These are phyloP conservation scores for Carex scoparia DNA, from an alignment of 176 grass and related monocot genomes.

Conservation along the genomic window DNA sequence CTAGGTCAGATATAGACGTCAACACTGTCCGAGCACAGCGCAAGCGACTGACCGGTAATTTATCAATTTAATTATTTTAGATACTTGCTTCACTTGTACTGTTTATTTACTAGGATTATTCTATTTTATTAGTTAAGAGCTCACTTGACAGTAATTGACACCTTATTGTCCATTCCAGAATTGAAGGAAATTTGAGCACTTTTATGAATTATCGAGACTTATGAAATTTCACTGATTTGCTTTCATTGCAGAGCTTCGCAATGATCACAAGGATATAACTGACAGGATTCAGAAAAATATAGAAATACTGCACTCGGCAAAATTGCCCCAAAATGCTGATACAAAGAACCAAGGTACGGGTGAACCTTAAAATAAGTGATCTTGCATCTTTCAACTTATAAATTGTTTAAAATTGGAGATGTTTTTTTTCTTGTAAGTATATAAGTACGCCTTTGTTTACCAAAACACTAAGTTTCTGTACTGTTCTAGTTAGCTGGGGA, in stretches of 20 bases:
- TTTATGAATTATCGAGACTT: neutral
- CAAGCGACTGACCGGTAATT: slow-evolving; percentile 47
- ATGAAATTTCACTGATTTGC: neutral
- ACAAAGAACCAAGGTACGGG: slow-evolving; percentile 39
- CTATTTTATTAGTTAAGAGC: neutral
- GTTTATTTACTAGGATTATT: neutral
- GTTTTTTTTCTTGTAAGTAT: neutral
- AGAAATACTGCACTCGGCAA: slow-evolving; percentile 68
- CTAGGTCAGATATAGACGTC: slow-evolving; percentile 63
- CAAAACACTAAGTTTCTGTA: neutral
- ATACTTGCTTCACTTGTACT: neutral
- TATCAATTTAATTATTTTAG: neutral
- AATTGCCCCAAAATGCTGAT: slow-evolving; percentile 36
- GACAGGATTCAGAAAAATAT: slow-evolving; percentile 75
- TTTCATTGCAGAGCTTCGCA: slow-evolving; percentile 49
- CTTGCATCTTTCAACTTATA: neutral
- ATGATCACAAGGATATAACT: slow-evolving; percentile 73
- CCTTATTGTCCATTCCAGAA: neutral
- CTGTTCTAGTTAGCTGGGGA: neutral
- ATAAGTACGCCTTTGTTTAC: neutral
- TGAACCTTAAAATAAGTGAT: neutral
- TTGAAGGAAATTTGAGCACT: neutral
- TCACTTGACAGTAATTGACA: neutral
- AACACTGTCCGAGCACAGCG: slow-evolving; percentile 52
- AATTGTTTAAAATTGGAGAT: neutral